A percentile compares a stretch with the other conserved stretches of the same genome.
These are phyloP conservation scores for Penicillium cosmopolitanum DNA, from an alignment of 495 filamentous ascomycete species.

Conservation along the genomic window DNA sequence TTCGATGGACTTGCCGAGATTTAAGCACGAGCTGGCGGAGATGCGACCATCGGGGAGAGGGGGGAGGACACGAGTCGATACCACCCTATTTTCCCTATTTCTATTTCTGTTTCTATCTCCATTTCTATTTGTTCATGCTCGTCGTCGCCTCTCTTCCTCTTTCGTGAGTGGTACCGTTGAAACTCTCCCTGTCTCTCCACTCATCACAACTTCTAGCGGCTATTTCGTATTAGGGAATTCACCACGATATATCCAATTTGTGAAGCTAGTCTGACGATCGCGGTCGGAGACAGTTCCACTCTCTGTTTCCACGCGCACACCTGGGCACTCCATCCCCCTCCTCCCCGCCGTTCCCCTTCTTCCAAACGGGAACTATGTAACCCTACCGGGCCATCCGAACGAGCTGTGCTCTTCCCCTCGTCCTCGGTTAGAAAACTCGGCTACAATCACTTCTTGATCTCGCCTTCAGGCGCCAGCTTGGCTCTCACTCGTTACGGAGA, in stretches of 20 bases:
- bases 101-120: too few species aligned
- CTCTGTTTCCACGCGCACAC: conserved; percentile 10
- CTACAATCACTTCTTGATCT: conserved; percentile 12
- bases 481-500: conserved; percentile 18
- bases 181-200: conserved; percentile 1
- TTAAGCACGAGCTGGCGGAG: conserved; percentile 16
- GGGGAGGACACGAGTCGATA: conserved; percentile 35
- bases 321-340: conserved; percentile 8
- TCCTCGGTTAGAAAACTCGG: conserved; percentile 24
- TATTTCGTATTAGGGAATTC: conserved; percentile 5
- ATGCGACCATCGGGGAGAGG: conserved; percentile 38
- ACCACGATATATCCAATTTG: neutral
- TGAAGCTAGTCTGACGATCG: conserved; percentile 13
- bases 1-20: neutral
- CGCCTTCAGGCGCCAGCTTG: conserved; percentile 1
- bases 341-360: conserved; percentile 2
- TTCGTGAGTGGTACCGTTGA: neutral
- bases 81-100: conserved; percentile 29
- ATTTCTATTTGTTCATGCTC: neutral
- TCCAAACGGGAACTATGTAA: conserved; percentile 33
- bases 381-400: conserved; percentile 19
- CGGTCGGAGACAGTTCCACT: conserved; percentile 24
- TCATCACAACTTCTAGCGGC: neutral
- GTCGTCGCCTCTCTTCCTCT: neutral
- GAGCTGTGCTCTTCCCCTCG: conserved; percentile 14